phyloP scores from a whole-genome alignment of 495 filamentous ascomycete genomes.

The Haplographium delicatum region DNA sequence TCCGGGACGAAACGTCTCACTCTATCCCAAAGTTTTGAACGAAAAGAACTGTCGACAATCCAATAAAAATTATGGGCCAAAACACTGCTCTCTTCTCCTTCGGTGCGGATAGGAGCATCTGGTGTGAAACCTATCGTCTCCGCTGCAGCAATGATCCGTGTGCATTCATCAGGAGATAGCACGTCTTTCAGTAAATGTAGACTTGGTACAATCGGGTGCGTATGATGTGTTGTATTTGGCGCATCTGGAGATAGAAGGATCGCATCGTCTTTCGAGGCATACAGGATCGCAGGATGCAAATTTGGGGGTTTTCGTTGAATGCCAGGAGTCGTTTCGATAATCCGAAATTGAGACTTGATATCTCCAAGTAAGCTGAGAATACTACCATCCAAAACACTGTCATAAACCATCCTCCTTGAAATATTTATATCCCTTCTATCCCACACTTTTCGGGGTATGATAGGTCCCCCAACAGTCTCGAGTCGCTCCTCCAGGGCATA shows the following conservation, averaged over 20 bases:
- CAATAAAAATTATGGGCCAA: conserved; percentile 50
- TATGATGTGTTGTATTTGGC: conserved; percentile 28
- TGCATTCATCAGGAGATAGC: conserved; percentile 36
- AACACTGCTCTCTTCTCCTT: conserved; percentile 37
- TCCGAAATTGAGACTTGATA: conserved; percentile 25
- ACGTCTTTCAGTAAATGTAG: conserved; percentile 35
- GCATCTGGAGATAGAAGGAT: conserved; percentile 28
- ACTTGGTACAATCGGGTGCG: conserved; percentile 37
- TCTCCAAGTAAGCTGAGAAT: conserved; percentile 25
- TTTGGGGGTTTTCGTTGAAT: conserved; percentile 43
- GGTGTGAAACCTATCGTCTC: conserved; percentile 41
- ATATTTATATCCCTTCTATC: conserved; percentile 23
- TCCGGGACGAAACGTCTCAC: conserved; percentile 35
- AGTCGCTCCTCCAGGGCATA: conserved; percentile 21
- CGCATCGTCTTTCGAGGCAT: conserved; percentile 32
- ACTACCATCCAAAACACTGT: conserved; percentile 31
- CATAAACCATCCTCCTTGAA: conserved; percentile 26
- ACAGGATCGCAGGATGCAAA: conserved; percentile 39
- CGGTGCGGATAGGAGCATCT: conserved; percentile 39
- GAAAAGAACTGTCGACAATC: conserved; percentile 39
- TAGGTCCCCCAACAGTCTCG: conserved; percentile 16
- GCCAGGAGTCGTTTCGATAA: conserved; percentile 40
- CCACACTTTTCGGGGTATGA: conserved; percentile 33
- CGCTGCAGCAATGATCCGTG: conserved; percentile 39
- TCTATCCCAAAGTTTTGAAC: conserved; percentile 37